Evolutionary conservation across 2,329 filamentous ascomycete species (phyloP).

Genomic region (Colletotrichum acutatum): DNA sequence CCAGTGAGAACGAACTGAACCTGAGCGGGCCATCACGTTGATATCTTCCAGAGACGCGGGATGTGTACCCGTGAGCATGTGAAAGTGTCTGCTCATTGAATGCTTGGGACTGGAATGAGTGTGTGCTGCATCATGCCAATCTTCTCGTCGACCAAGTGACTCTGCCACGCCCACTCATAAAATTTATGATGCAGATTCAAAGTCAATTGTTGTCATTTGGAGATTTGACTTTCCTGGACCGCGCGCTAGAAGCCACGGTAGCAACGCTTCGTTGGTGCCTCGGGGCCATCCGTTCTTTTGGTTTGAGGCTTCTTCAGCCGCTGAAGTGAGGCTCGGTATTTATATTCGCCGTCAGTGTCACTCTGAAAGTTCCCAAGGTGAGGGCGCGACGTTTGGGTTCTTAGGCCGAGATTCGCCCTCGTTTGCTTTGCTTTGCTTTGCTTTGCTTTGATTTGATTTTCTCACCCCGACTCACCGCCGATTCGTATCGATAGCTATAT

Average conservation of each 20-base stretch:
- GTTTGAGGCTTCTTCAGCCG: background rate
- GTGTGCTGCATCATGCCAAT: background rate
- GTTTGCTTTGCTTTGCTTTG: background rate
- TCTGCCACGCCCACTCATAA: background rate
- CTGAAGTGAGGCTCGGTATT: background rate
- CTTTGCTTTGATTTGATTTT: background rate
- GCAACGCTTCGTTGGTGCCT: background rate
- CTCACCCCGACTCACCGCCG: conserved; percentile 17
- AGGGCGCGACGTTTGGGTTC: background rate
- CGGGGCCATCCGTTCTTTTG: background rate
- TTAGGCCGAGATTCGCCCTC: background rate
- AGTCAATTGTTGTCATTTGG: background rate
- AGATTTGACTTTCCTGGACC: background rate
- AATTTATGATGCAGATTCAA: background rate
- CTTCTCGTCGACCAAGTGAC: background rate
- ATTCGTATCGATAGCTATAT: conserved; percentile 9
- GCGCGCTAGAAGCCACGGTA: background rate
- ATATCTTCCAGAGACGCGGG: background rate
- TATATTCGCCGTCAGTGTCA: background rate
- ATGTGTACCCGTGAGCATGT: background rate
- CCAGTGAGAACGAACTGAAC: background rate
- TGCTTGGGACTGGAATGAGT: background rate
- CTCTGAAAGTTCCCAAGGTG: background rate
- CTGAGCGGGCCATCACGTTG: background rate
- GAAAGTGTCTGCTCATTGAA: background rate